Evolutionary conservation across 2,329 filamentous ascomycete genomes (phyloP), one percentile per base, ranked within the genome.

Genomic region (Aspergillus sclerotialis): DNA sequence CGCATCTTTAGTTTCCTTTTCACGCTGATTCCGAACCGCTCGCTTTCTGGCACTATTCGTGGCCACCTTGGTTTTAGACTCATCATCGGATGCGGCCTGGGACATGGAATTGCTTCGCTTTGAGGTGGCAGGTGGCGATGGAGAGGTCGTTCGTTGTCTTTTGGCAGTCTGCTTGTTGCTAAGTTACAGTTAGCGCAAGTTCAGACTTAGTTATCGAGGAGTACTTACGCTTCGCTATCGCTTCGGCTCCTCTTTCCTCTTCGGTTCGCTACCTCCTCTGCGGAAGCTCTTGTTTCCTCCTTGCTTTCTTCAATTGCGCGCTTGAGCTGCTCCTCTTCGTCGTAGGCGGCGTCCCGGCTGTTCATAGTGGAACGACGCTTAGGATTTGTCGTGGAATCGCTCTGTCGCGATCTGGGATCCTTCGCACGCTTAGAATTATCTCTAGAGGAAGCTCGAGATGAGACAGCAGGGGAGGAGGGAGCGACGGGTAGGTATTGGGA

Each of bases 301-400:
- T 89, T 95, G 68, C 92, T 98, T 42, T 93, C 89, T 60, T 96
- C 90, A 49, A 98, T 88, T 18, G 90, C 92, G 46, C 84, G 78
- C 35, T 88, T 78, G 25, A 98, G 63, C 52, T 89, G 81, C 58
- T 93, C 87, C 49, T 94, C 89, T 62, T 98, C 92, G 45, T 96
- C 89, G 50, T 96, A 96, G 14, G 88, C 90, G 27, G 90, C 89
- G 59, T 88, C 84, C 42, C 90, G 80, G 58, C 92, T 98, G 56
- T 96, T 94, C 87, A 96, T 95, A 5, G 92, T 98, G 13, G 88
- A 94, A 17, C 92, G 78, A 39, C 92, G 78, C 60, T 95, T 96
- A 24, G 82, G 79, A 33, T 76, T 73, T 35, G 78, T 73, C 28
- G 63, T 61, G 28, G 72, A 68, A 27, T 70, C 72, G 46, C 68